Evolutionary conservation across 345 rosid species (phyloP).

Genomic region (Acer saccharum): DNA sequence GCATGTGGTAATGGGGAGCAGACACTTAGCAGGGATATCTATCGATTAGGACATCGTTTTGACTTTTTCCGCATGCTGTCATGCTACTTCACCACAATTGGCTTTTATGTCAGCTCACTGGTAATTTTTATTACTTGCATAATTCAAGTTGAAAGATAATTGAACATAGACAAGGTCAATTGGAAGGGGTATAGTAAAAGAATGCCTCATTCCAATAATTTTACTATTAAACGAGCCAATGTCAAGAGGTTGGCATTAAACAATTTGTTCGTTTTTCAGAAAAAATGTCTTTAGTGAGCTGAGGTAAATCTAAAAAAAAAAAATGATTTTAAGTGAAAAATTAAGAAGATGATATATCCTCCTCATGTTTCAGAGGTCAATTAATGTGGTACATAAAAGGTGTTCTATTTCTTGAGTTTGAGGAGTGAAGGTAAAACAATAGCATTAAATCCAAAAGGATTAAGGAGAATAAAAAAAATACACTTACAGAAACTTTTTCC

Average conservation of each 20-base stretch:
- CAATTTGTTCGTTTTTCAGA: background rate
- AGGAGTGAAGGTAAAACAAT: background rate
- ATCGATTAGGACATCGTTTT: conserved; percentile 93
- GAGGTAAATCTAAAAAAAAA: background rate
- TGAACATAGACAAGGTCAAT: background rate
- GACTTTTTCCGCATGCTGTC: conserved; percentile 99
- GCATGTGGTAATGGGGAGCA: conserved; percentile 99
- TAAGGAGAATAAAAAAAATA: background rate
- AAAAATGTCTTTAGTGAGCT: background rate
- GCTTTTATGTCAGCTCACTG: conserved; percentile 89
- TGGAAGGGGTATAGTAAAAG: background rate
- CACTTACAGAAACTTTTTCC: background rate
- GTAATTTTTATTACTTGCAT: conserved; percentile 45
- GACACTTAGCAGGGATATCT: conserved; percentile 87
- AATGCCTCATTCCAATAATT: background rate
- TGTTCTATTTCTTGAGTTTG: background rate
- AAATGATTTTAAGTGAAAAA: background rate
- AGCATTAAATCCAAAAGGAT: background rate
- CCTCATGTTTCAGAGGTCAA: background rate
- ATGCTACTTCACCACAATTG: conserved; percentile 80
- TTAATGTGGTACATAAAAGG: background rate
- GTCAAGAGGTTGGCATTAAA: background rate
- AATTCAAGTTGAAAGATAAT: conserved; percentile 14
- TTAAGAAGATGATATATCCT: background rate
- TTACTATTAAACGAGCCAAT: background rate